Evolutionary conservation across 768 basidiomycete species (phyloP).

Genomic region (Pleurotus ostreatus): DNA sequence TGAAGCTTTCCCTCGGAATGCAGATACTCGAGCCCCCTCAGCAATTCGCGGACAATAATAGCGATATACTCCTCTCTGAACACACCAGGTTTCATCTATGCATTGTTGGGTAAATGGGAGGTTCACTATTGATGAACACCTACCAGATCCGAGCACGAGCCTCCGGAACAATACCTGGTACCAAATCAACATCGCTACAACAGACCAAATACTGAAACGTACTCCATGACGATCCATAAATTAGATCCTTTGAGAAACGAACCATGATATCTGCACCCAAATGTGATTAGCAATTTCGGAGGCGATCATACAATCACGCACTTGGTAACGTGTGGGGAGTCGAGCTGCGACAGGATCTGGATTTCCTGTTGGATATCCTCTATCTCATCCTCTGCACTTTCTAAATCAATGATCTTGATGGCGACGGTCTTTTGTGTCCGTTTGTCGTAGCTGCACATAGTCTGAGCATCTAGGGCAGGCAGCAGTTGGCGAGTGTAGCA

Average conservation of each 20-base stretch:
- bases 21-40: slow-evolving; percentile 91
- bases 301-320: slow-evolving; percentile 33
- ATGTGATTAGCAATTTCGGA: background rate
- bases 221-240: slow-evolving; percentile 99
- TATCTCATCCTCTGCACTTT: slow-evolving; percentile 98
- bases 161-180: slow-evolving; percentile 90
- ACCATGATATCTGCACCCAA: slow-evolving; percentile 75
- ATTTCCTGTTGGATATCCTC: slow-evolving; percentile 99
- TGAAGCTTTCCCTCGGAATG: slow-evolving; percentile 96
- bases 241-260: slow-evolving; percentile 93
- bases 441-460: slow-evolving; percentile 74
- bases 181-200: slow-evolving; percentile 6
- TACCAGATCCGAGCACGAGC: slow-evolving; percentile 96
- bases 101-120: slow-evolving; percentile 11
- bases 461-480: background rate
- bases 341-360: slow-evolving; percentile 93
- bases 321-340: slow-evolving; percentile 96
- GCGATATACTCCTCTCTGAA: slow-evolving; percentile 99
- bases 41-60: slow-evolving; percentile 89
- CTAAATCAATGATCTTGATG: slow-evolving; percentile 99
- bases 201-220: slow-evolving; percentile 21
- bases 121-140: slow-evolving; percentile 15
- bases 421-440: slow-evolving; percentile 95
- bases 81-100: slow-evolving; percentile 95
- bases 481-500: slow-evolving; percentile 6